These are phyloP conservation scores for Effrenium voratum DNA, from an alignment of 73 alveolate species.

Conservation along the genomic window DNA sequence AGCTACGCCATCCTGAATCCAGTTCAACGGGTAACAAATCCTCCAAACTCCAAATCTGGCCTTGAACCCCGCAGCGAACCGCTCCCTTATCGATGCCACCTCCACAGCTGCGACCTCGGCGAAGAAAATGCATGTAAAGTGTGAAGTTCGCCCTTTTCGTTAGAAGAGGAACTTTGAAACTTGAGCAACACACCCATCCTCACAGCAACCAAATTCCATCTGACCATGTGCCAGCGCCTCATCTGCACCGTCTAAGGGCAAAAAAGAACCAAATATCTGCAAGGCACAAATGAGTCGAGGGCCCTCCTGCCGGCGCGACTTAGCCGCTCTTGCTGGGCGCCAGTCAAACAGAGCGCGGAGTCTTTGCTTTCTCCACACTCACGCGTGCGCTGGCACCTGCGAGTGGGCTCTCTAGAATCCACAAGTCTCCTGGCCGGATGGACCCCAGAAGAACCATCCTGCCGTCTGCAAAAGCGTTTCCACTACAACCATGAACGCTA, in stretches of 20 bases:
- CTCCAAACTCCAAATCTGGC: no score
- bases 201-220: neutral
- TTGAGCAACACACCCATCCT: no score
- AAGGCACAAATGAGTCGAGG: no score
- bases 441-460: neutral
- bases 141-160: no score
- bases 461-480: neutral
- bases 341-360: slow-evolving; percentile 48
- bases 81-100: slow-evolving; percentile 25
- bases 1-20: no score
- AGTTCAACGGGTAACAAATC: no score
- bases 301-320: no score
- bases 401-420: neutral
- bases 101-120: slow-evolving; percentile 63
- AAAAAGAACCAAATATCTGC: neutral
- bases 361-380: slow-evolving; percentile 62
- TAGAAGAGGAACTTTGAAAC: no score
- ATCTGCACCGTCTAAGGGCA: neutral
- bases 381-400: slow-evolving; percentile 73
- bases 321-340: no score
- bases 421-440: neutral
- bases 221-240: neutral
- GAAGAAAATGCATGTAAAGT: no score
- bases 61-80: slow-evolving; percentile 83
- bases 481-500: neutral